Evolutionary conservation across 495 filamentous ascomycete genomes (phyloP).

Genomic region (Penicillium silybi): DNA sequence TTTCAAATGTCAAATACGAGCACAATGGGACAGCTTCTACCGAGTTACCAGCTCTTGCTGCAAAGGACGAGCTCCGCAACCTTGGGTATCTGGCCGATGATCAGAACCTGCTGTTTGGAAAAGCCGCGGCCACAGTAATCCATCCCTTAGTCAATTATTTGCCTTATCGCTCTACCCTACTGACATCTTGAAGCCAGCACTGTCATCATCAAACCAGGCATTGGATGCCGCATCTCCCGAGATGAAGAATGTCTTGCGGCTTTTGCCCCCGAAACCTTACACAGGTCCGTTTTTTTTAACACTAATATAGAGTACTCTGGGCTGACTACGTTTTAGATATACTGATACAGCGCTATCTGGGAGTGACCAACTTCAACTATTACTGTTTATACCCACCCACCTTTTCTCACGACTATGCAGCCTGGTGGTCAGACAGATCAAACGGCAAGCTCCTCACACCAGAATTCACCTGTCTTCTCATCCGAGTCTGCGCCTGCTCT

Average conservation of each 20-base stretch:
- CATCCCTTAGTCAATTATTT: too few relatives aligned
- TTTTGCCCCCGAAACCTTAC: constrained; percentile 30
- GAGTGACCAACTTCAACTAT: constrained; percentile 47
- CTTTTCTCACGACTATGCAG: constrained; percentile 45
- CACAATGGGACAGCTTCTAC: not conserved
- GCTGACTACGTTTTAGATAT: constrained; percentile 34
- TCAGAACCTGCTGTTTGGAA: constrained; percentile 7
- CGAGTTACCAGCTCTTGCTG: not conserved
- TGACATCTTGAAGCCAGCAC: not conserved
- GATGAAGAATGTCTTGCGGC: constrained; percentile 21
- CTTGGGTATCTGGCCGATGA: constrained; percentile 26
- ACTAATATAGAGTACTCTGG: not conserved
- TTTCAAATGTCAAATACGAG: not conserved
- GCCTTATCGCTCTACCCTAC: not conserved
- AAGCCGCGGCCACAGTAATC: constrained; percentile 7
- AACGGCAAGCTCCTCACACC: constrained; percentile 28
- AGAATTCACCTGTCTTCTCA: constrained; percentile 48
- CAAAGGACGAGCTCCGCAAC: constrained; percentile 19
- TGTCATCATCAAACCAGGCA: not conserved
- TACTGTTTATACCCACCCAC: constrained; percentile 45
- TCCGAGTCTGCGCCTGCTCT: constrained; percentile 50
- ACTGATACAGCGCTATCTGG: constrained; percentile 46
- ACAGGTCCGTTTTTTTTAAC: constrained; percentile 13
- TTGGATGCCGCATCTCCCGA: constrained; percentile 10
- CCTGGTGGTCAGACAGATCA: constrained; percentile 42